phyloP scores from a whole-genome alignment of 805 yeast species.

The Zygotorulaspora florentina region DNA sequence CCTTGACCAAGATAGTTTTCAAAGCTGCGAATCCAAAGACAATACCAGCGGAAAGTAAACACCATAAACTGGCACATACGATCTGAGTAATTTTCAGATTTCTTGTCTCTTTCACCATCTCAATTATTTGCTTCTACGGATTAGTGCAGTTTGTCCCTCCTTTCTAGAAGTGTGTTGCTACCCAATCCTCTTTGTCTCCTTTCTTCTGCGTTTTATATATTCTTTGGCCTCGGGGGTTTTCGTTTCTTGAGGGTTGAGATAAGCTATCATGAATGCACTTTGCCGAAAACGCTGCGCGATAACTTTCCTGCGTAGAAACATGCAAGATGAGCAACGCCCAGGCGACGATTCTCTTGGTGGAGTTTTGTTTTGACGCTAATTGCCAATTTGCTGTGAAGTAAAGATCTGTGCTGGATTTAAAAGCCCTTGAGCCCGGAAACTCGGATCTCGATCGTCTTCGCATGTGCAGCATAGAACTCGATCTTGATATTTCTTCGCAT shows the following conservation, averaged over 20 bases:
- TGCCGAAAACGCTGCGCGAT: too few relatives aligned
- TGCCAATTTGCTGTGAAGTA: too few relatives aligned
- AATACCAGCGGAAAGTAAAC: constrained; percentile 87
- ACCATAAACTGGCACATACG: constrained; percentile 76
- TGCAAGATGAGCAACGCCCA: background rate
- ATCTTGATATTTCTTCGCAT: too few relatives aligned
- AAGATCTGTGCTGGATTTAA: too few relatives aligned
- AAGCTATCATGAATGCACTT: constrained; percentile 11
- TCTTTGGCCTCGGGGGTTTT: too few relatives aligned
- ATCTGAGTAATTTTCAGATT: constrained; percentile 44
- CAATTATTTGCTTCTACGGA: background rate
- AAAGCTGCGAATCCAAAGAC: constrained; percentile 95
- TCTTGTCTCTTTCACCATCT: constrained; percentile 1
- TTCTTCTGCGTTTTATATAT: too few relatives aligned
- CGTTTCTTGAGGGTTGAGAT: too few relatives aligned
- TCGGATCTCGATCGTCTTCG: too few relatives aligned
- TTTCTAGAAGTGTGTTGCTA: background rate
- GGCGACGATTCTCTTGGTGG: too few relatives aligned
- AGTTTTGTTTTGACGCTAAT: too few relatives aligned
- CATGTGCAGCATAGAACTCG: too few relatives aligned
- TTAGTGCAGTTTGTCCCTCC: background rate
- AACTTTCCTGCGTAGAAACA: background rate
- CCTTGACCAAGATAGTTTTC: constrained; percentile 72
- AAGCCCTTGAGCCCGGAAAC: too few relatives aligned
- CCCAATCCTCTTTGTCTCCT: constrained; percentile 1